Percentiles rank a stretch among this genome's conserved stretches.
These are phyloP conservation scores for Ambispora gerdemannii DNA, from an alignment of 192 early-diverging fungal species.

Conservation along the genomic window DNA sequence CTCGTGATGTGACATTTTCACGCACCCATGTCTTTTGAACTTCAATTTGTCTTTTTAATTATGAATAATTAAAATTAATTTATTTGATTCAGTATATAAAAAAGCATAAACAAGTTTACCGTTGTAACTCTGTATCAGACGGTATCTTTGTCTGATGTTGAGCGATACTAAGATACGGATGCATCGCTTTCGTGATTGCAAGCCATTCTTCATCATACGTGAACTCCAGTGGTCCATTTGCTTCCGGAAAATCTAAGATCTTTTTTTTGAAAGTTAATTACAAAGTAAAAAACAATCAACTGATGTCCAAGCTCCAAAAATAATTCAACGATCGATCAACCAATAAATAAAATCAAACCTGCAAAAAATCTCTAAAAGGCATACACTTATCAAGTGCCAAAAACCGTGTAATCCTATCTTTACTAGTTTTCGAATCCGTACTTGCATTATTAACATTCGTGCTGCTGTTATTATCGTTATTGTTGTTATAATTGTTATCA, in stretches of 20 bases:
- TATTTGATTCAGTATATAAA: background rate
- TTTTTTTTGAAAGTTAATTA: slow-evolving; percentile 34
- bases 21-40: slow-evolving; percentile 65
- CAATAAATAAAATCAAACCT: slow-evolving; percentile 60
- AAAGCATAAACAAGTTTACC: slow-evolving; percentile 17
- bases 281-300: background rate
- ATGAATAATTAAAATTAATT: slow-evolving; percentile 15
- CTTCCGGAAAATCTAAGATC: slow-evolving; percentile 49
- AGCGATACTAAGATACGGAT: slow-evolving; percentile 50
- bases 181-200: slow-evolving; percentile 64
- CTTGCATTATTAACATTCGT: background rate
- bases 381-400: slow-evolving; percentile 94
- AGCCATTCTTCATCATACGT: slow-evolving; percentile 87
- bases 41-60: slow-evolving; percentile 47
- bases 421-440: background rate
- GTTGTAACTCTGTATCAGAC: slow-evolving; percentile 38
- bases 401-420: slow-evolving; percentile 67
- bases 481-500: slow-evolving; percentile 8
- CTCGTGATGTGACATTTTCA: slow-evolving; percentile 53
- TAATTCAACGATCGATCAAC: background rate
- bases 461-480: background rate
- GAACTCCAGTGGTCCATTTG: slow-evolving; percentile 48
- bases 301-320: background rate
- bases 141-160: slow-evolving; percentile 51
- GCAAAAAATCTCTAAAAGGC: slow-evolving; percentile 73